phyloP scores from a whole-genome alignment of 768 basidiomycete species.

The Russula foetens region DNA sequence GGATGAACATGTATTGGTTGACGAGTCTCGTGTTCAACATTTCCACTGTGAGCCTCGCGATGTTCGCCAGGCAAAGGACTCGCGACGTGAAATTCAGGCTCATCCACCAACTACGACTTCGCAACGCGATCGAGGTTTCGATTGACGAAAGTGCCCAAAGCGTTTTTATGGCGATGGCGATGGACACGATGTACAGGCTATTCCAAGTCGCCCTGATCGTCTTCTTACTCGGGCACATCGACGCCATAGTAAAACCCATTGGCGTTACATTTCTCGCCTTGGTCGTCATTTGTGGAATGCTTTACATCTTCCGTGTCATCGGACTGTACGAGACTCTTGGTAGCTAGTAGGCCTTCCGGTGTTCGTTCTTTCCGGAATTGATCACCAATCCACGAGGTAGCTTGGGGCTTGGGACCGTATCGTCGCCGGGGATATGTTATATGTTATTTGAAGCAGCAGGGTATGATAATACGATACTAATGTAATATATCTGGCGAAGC shows the following conservation, averaged over 20 bases:
- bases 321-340: neutral
- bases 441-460: too few relatives aligned
- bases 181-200: neutral
- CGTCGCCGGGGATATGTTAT: too few relatives aligned
- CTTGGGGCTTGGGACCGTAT: too few relatives aligned
- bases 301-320: neutral
- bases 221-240: neutral
- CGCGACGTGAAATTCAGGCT: neutral
- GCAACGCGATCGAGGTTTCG: neutral
- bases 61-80: neutral
- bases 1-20: neutral
- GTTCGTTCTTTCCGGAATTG: neutral
- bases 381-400: too few relatives aligned
- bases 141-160: neutral
- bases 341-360: neutral
- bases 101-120: neutral
- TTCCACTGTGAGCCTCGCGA: neutral
- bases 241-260: neutral
- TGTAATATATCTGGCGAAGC: too few relatives aligned
- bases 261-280: neutral
- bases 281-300: neutral
- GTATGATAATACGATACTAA: too few relatives aligned
- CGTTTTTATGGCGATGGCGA: too few relatives aligned
- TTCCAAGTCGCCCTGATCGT: neutral
- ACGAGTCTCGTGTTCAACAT: neutral